Conservation (phyloP, 257 asterid genomes). For the Nicotiana knightiana region DNA sequence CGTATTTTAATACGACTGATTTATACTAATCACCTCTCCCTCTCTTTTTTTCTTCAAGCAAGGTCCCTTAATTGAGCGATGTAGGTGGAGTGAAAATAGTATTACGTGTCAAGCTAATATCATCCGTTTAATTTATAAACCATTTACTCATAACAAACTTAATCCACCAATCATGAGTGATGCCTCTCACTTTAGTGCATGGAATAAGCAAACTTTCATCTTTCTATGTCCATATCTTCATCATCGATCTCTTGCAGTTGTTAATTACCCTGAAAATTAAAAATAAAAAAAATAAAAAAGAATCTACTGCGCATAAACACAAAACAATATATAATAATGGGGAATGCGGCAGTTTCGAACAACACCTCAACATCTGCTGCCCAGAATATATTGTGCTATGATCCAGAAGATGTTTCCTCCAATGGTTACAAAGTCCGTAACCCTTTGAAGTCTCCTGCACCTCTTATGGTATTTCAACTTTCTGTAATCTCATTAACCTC, state of each 20-base stretch:
- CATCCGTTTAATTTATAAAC: conserved; percentile 1
- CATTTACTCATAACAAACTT: conserved; percentile 15
- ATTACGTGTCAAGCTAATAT: neutral
- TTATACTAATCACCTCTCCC: no score
- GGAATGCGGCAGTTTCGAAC: neutral
- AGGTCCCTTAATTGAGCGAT: neutral
- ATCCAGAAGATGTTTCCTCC: conserved; percentile 31
- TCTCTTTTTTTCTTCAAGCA: neutral
- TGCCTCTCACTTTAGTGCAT: neutral
- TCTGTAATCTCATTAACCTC: conserved; percentile 44
- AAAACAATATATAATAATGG: neutral
- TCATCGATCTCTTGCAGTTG: neutral
- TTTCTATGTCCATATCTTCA: neutral
- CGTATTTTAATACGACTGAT: no score
- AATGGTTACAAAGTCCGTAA: conserved; percentile 32
- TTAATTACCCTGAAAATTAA: no score
- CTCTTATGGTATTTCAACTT: conserved; percentile 61
- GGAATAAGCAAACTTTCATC: neutral
- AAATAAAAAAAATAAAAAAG: neutral
- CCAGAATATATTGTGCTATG: conserved; percentile 43
- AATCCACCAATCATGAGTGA: neutral
- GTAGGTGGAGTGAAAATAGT: neutral
- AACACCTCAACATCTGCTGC: neutral
- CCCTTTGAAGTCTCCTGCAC: conserved; percentile 48
- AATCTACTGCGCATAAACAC: no score